Percentiles rank a stretch among this genome's conserved stretches.
Conservation (phyloP, 1,284 basidiomycete genomes). For the Trichosporon coremiiforme region DNA sequence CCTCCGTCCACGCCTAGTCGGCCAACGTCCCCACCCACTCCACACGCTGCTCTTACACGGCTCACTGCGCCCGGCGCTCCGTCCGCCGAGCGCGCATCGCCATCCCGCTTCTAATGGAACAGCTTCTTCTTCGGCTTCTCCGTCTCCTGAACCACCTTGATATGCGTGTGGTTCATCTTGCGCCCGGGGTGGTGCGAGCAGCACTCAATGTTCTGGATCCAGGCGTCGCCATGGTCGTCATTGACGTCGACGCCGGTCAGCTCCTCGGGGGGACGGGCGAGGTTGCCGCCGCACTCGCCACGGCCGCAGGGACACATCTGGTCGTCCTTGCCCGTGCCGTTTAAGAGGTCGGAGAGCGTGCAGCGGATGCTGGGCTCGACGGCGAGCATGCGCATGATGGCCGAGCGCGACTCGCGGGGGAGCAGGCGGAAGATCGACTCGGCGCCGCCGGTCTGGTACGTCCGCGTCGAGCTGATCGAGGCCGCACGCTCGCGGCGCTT, state of each 20-base stretch:
- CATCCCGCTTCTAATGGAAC: conserved; percentile 48
- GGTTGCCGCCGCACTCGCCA: conserved; percentile 57
- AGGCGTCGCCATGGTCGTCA: conserved; percentile 57
- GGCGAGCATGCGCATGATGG: conserved; percentile 89
- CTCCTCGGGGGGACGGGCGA: conserved; percentile 55
- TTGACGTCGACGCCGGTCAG: conserved; percentile 46
- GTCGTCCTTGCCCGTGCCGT: conserved; percentile 72
- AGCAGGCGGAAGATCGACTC: conserved; percentile 97
- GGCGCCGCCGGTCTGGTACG: conserved; percentile 80
- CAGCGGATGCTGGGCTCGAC: conserved; percentile 86
- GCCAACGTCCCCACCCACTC: no score
- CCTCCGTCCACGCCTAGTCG: no score
- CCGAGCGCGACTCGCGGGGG: conserved; percentile 85
- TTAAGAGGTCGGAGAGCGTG: conserved; percentile 88
- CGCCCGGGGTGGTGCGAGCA: conserved; percentile 63
- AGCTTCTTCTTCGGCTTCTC: conserved; percentile 56
- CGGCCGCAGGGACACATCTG: conserved; percentile 75
- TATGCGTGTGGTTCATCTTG: conserved; percentile 50
- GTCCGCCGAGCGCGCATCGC: neutral
- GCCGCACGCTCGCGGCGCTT: conserved; percentile 49
- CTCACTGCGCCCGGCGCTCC: neutral
- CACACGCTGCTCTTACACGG: no score
- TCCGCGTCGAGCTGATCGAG: conserved; percentile 55
- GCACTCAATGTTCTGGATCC: conserved; percentile 72
- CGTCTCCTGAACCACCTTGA: conserved; percentile 57